Evolutionary conservation across 2,329 filamentous ascomycete genomes (phyloP), one percentile per base, ranked within the genome.

Genomic region (Neonectria hederae): DNA sequence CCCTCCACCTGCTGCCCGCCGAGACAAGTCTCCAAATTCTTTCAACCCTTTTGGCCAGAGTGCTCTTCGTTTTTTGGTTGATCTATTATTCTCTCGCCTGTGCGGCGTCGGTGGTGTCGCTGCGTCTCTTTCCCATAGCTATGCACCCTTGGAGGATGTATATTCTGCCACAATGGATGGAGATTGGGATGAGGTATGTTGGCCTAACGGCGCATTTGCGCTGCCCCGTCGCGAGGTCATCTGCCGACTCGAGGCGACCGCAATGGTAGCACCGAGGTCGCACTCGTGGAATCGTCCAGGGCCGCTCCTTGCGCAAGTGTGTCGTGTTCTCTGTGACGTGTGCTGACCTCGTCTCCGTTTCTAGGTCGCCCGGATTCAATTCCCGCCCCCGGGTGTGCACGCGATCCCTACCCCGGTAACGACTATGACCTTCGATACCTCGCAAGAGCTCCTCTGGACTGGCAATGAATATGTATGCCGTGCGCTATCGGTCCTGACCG

Each of bases 401-500:
- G 86, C 86, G 69, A 83, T 91, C 74, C 86, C 90, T 46, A 91
- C 91, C 22, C 88, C 89, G 62, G 89, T 93, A 70, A 90, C 92
- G 48, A 90, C 93, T 3, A 87, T 97, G 78, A 91, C 92, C 52
- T 99, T 99, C 79, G 96, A 99, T 78, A 91, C 91, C 62, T 85
- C 86, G 42, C 92, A 97, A 78, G 96, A 99, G 78, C 86, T 99
- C 38, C 81, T 99, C 57, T 99, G 97, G 96, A 89, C 90, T 3
- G 97, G 94, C 51, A 97, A 96, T 78, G 92, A 96, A 82, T 93
- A 90, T 84, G 93, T 96, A 84, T 83, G 87, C 73, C 30, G 13
- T 54, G 8, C n/a, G 8, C n/a, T 19, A 9, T 42, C 30, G 11
- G 32, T 46, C 40, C 22, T 32, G 11, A 10, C 2, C 17, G 8